Evolutionary conservation across 805 yeast genomes (phyloP), one percentile per base, ranked within the genome.

Genomic region (Cyberlindnera petersonii): DNA sequence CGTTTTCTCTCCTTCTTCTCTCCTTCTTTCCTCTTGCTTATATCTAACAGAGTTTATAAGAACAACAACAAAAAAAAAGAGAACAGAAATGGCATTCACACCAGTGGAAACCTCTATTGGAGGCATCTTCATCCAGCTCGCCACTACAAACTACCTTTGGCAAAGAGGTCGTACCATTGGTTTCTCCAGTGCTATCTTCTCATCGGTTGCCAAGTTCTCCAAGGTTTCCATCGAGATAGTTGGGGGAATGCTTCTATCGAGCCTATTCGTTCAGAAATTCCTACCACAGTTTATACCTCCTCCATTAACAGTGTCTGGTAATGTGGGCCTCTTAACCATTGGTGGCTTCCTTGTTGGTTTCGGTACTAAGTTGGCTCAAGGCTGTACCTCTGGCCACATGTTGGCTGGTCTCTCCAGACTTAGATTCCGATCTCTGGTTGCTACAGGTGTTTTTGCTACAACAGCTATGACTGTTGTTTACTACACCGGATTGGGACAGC

Each of bases 381-480:
- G 79, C 3, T 74, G 79, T 40, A 74, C 79, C 2, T 72, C 77
- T 0, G 79, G 79, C 3, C 79, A 74, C 47, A 70, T 74, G 75
- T 54, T 74, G 6, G 59, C 62, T 15, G 79, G 79, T 0, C 36
- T 74, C n/a, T 66, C 76, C 9, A 57, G 78, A 33, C 47, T 69
- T 5, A 57, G 77, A 32, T 35, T 56, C 39, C 56, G 79, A 43
- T 68, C 75, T 14, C 37, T 73, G 11, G 65, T 65, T 6, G 77
- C 79, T 1, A 70, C 76, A 1, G 42, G 47, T 5, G 45, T 58
- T 1, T 74, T 74, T 42, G 43, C 60, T 3, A 6, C 52, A 2
- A 45, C 59, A 6, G 77, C 71, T 0, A 61, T 68, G 24, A 46
- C 52, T 1, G 33, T 34, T 2, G 48, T 44, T 7, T 38, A 38